Percentiles rank a stretch among this genome's conserved stretches.
Evolutionary conservation across 108 stramenopile species (phyloP).

Genomic region (Cyclotella sp.): DNA sequence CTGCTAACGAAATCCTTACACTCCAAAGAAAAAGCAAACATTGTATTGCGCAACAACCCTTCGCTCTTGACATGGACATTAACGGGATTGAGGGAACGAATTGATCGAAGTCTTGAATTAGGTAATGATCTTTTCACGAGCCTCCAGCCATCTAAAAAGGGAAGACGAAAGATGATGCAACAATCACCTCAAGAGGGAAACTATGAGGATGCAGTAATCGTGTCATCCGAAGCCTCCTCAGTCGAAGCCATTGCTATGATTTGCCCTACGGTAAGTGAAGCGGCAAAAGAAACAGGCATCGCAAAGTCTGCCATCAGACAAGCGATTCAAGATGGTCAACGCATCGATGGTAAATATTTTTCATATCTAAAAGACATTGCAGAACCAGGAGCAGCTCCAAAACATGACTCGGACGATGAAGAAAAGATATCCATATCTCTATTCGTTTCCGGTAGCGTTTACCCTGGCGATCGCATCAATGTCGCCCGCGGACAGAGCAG

Average conservation of each 20-base stretch:
- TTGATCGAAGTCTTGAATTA: slow-evolving; percentile 18
- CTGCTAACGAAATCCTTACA: slow-evolving; percentile 28
- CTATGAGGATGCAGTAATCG: slow-evolving; percentile 9
- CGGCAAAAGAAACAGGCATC: slow-evolving; percentile 30
- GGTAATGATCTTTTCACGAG: slow-evolving; percentile 21
- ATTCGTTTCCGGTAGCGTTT: slow-evolving; percentile 42
- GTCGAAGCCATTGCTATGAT: slow-evolving; percentile 31
- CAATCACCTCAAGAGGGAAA: slow-evolving; percentile 1
- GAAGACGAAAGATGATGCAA: slow-evolving; percentile 26
- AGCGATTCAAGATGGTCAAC: slow-evolving; percentile 13
- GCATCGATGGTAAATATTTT: slow-evolving; percentile 31
- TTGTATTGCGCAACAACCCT: slow-evolving; percentile 50
- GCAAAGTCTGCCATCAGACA: slow-evolving; percentile 6
- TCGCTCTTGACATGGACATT: slow-evolving; percentile 42
- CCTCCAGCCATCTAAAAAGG: slow-evolving; percentile 35
- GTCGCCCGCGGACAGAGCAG: slow-evolving; percentile 39
- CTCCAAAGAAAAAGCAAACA: slow-evolving; percentile 16
- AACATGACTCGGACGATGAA: slow-evolving; percentile 1
- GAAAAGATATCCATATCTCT: slow-evolving; percentile 21
- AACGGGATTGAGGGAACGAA: slow-evolving; percentile 28
- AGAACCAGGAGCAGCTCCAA: neutral
- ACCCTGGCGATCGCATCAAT: slow-evolving; percentile 44
- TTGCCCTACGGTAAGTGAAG: slow-evolving; percentile 13
- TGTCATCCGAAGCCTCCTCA: slow-evolving; percentile 7
- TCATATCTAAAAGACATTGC: slow-evolving; percentile 7